Percentiles rank a stretch among this genome's conserved stretches.
Evolutionary conservation across 495 filamentous ascomycete genomes (phyloP).

Genomic region (Daldinia grandis): DNA sequence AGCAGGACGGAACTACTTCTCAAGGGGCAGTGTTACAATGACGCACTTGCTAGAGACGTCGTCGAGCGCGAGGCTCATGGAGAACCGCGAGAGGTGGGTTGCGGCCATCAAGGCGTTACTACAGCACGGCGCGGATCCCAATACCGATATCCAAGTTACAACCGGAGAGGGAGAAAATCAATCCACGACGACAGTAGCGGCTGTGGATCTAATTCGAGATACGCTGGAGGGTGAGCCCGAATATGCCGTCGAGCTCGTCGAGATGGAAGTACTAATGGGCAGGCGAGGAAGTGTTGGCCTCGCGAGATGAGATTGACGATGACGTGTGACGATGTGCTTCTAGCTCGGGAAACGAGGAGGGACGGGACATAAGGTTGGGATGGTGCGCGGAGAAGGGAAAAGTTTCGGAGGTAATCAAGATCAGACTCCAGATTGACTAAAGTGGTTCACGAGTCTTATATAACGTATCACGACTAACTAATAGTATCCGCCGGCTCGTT

Average conservation of each 20-base stretch:
- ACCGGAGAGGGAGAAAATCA: constrained; percentile 34
- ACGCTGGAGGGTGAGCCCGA: constrained; percentile 46
- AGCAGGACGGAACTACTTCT: constrained; percentile 45
- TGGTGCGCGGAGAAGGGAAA: not conserved
- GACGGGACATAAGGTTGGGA: not conserved
- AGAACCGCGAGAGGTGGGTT: constrained; percentile 46
- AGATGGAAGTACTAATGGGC: constrained; percentile 44
- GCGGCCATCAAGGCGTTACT: constrained; percentile 44
- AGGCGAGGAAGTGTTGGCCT: constrained; percentile 41
- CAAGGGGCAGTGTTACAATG: constrained; percentile 45
- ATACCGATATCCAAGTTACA: constrained; percentile 39
- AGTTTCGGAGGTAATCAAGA: not conserved
- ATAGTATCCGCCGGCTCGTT: not conserved
- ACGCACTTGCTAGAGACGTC: constrained; percentile 44
- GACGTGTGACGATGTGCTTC: constrained; percentile 13
- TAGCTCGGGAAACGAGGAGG: constrained; percentile 3
- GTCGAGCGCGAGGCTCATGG: constrained; percentile 41
- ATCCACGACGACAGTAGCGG: constrained; percentile 38
- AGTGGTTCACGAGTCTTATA: constrained; percentile 1
- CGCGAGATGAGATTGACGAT: constrained; percentile 26
- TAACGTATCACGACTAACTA: not conserved
- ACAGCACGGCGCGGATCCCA: constrained; percentile 43
- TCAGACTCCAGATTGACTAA: constrained; percentile 1
- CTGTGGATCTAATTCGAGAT: constrained; percentile 44
- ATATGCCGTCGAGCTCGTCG: constrained; percentile 43